These are phyloP conservation scores for Colletotrichum euphorbiae DNA, from an alignment of 2,329 filamentous ascomycete genomes.

Conservation along the genomic window DNA sequence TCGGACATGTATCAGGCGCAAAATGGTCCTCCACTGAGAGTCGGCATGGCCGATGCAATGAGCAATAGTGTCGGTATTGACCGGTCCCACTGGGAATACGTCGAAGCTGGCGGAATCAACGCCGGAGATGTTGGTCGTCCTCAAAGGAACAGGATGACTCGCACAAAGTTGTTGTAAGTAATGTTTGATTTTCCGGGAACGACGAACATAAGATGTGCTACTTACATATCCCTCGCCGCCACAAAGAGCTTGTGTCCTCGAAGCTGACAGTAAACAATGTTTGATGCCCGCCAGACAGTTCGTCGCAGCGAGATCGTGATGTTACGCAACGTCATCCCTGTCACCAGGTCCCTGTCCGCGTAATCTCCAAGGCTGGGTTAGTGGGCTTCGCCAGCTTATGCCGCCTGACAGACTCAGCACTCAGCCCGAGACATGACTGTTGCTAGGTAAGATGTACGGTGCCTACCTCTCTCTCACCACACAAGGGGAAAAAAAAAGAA, in stretches of 20 bases:
- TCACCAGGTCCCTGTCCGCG: constrained; percentile 33
- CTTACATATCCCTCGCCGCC: no score
- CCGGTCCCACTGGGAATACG: constrained; percentile 16
- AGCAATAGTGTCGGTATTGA: constrained; percentile 9
- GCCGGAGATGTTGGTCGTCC: not conserved
- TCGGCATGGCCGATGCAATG: constrained; percentile 4
- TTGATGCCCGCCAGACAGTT: not conserved
- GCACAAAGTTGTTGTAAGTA: not conserved
- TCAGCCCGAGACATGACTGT: not conserved
- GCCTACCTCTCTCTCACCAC: not conserved
- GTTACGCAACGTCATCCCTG: constrained; percentile 34
- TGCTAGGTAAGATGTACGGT: no score
- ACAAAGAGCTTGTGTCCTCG: no score
- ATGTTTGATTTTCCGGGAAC: not conserved
- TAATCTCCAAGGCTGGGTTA: constrained; percentile 35
- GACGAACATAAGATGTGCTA: no score
- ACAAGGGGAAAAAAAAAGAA: no score
- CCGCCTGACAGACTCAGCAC: constrained; percentile 4
- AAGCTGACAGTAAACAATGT: not conserved
- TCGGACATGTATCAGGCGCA: constrained; percentile 5
- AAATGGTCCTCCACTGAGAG: not conserved
- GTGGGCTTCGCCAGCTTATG: constrained; percentile 20
- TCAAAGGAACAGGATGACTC: not conserved
- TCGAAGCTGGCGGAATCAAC: constrained; percentile 7
- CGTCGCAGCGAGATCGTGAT: not conserved